Conservation (phyloP, 2,329 filamentous ascomycete genomes). For the Nannizzia gypsea region DNA sequence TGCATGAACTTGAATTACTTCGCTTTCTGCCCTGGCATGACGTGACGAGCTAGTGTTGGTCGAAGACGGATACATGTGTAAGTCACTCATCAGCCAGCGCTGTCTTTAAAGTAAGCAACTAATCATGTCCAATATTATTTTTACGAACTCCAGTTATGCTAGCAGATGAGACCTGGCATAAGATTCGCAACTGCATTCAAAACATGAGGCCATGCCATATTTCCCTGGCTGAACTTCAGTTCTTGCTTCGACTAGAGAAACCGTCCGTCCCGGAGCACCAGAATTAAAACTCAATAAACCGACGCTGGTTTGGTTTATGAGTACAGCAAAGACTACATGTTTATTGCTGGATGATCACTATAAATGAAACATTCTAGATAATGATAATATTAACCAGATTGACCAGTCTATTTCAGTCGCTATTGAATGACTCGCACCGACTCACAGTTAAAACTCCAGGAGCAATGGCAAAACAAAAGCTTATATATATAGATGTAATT, state of each 20-base stretch:
- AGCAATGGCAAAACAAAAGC: background rate
- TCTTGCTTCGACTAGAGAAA: background rate
- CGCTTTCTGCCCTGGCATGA: conserved; percentile 10
- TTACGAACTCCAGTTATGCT: conserved; percentile 8
- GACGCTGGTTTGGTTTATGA: too few relatives aligned
- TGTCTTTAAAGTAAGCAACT: background rate
- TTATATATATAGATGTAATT: background rate
- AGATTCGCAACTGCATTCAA: conserved; percentile 6
- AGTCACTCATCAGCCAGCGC: background rate
- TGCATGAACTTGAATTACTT: conserved; percentile 11
- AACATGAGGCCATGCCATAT: conserved; percentile 1
- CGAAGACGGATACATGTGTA: conserved; percentile 12
- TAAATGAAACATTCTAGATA: background rate
- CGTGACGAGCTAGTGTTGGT: conserved; percentile 7
- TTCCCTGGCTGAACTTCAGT: background rate
- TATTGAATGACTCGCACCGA: background rate
- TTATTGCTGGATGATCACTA: too few relatives aligned
- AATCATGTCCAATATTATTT: background rate
- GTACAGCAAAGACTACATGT: too few relatives aligned
- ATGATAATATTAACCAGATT: background rate
- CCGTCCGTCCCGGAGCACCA: background rate
- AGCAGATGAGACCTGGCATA: conserved; percentile 7
- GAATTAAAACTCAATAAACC: background rate
- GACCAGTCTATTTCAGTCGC: background rate
- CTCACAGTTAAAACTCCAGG: background rate